A percentile compares a stretch with the other conserved stretches of the same genome.
These are phyloP conservation scores for Litsea cubeba DNA, from an alignment of 164 flowering plant species.

Conservation along the genomic window DNA sequence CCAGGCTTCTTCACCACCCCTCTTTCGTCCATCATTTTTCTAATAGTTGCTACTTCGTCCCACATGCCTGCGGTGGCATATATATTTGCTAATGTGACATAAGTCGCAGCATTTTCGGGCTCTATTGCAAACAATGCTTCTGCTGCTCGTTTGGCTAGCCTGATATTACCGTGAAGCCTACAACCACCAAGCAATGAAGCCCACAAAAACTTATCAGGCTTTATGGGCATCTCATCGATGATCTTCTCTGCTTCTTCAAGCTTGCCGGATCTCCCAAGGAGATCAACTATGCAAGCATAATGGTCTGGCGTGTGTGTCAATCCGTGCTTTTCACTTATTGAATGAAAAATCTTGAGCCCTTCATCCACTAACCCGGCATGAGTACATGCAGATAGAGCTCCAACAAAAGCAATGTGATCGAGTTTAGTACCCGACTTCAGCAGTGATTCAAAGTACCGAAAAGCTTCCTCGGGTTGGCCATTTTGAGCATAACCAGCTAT, in stretches of 20 bases:
- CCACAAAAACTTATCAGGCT: slow-evolving; percentile 31
- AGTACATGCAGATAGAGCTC: slow-evolving; percentile 32
- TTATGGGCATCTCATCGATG: slow-evolving; percentile 29
- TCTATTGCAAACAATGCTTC: slow-evolving; percentile 29
- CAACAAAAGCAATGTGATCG: slow-evolving; percentile 29
- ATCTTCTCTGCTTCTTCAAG: slow-evolving; percentile 30
- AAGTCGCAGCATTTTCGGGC: slow-evolving; percentile 34
- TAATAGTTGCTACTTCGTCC: slow-evolving; percentile 24
- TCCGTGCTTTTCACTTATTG: slow-evolving; percentile 26
- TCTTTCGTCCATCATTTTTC: slow-evolving; percentile 25
- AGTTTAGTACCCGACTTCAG: slow-evolving; percentile 24
- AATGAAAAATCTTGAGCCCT: slow-evolving; percentile 27
- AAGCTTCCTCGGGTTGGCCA: slow-evolving; percentile 28
- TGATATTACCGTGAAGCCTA: slow-evolving; percentile 24
- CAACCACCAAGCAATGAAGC: slow-evolving; percentile 35
- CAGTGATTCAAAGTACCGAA: slow-evolving; percentile 24
- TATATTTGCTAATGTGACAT: slow-evolving; percentile 30
- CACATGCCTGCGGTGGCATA: slow-evolving; percentile 33
- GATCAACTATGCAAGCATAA: slow-evolving; percentile 32
- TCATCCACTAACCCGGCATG: slow-evolving; percentile 31
- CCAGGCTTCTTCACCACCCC: slow-evolving; percentile 30
- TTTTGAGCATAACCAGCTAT: slow-evolving; percentile 30
- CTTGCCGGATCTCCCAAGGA: slow-evolving; percentile 24
- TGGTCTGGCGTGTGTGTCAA: slow-evolving; percentile 22
- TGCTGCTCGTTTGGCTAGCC: slow-evolving; percentile 27